phyloP scores from a whole-genome alignment of 345 rosid genomes.

The Sapria himalayana region DNA sequence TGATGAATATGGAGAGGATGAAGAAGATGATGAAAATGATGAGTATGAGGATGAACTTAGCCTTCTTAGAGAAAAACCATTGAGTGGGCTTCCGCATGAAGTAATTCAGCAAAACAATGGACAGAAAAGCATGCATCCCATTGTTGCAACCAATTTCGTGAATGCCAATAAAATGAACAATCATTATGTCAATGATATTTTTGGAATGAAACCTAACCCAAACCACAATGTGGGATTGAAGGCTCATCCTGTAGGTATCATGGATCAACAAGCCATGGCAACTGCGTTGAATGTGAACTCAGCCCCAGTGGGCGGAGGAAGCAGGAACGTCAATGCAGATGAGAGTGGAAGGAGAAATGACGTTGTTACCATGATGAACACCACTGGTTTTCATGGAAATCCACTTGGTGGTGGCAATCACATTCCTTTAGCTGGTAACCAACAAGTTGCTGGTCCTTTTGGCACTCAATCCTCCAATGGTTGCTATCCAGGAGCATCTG shows the following conservation, averaged over 20 bases:
- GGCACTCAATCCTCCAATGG: too few relatives aligned
- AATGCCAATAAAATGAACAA: conserved; percentile 15
- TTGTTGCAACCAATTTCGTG: conserved; percentile 7
- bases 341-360: too few relatives aligned
- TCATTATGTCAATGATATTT: conserved; percentile 17
- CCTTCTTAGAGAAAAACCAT: conserved; percentile 13
- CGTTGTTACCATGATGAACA: too few relatives aligned
- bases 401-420: too few relatives aligned
- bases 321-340: too few relatives aligned
- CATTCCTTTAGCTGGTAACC: too few relatives aligned
- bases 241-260: conserved; percentile 14
- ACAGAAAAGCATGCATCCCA: conserved; percentile 20
- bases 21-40: conserved; percentile 12
- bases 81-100: conserved; percentile 17
- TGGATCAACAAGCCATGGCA: conserved; percentile 30
- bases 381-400: too few relatives aligned
- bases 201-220: conserved; percentile 29
- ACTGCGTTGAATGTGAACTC: conserved; percentile 31
- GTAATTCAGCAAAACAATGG: conserved; percentile 17
- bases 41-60: conserved; percentile 19
- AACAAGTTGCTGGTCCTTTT: too few relatives aligned
- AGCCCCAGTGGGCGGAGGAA: conserved; percentile 15
- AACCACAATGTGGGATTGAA: conserved; percentile 26
- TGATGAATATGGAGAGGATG: conserved; percentile 22
- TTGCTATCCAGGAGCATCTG: too few relatives aligned